phyloP scores from a whole-genome alignment of 2,329 filamentous ascomycete species.

The Arachnopeziza araneosa region DNA sequence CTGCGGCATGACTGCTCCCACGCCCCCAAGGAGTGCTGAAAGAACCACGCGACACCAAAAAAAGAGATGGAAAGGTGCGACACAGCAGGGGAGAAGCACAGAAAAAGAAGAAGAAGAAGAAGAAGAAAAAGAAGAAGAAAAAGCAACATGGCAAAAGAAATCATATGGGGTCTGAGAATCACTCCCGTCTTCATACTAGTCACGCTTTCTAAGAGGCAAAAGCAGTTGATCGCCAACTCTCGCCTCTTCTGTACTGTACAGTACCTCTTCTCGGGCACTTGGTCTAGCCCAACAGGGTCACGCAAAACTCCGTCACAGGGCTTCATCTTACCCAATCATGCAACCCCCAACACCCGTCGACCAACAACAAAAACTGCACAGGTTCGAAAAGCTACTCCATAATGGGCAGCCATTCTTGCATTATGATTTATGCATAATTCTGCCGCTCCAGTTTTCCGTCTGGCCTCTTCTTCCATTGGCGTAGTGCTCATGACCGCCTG shows the following conservation, averaged over 20 bases:
- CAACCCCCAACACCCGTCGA: neutral
- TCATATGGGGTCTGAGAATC: too few species aligned
- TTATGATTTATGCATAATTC: neutral
- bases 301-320: too few species aligned
- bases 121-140: neutral
- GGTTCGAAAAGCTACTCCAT: neutral
- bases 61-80: neutral
- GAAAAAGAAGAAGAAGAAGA: too few species aligned
- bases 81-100: neutral
- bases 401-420: neutral
- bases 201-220: too few species aligned
- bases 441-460: neutral
- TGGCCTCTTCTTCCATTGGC: neutral
- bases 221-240: too few species aligned
- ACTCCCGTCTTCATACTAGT: too few species aligned
- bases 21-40: neutral
- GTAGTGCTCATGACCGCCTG: neutral
- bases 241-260: too few species aligned
- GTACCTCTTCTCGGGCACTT: too few species aligned
- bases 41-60: neutral
- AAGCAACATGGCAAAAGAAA: too few species aligned
- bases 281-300: too few species aligned
- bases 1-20: neutral
- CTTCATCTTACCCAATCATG: too few species aligned
- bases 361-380: neutral